Evolutionary conservation across 352 stramenopile species (phyloP), one percentile per base, ranked within the genome.

Genomic region (Lagenidium sp.): DNA sequence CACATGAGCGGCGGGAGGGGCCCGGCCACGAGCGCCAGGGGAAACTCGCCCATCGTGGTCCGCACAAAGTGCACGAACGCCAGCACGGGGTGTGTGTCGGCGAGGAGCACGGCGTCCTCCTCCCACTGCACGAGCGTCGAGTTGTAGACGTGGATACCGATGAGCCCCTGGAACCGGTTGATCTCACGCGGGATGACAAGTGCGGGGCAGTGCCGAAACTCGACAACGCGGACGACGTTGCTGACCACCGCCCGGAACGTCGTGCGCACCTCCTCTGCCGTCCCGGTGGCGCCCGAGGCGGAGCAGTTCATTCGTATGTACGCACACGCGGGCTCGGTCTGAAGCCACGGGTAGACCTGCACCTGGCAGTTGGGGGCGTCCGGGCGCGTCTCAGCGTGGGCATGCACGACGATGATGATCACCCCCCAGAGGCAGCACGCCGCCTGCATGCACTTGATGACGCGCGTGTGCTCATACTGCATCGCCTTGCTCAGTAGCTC

Each of bases 121-220:
- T 47, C 34, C 65, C 63, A 80, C 13, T 46, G 21, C 2, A 18
- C 21, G 20, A 82, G 44, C 1, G 44, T 62, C 1, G 61, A 69
- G 19, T 76, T 66, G 47, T 73, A 73, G 0, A 82, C 35, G 19
- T 66, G 53, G 4, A 84, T 38, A 3, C 31, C 32, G 19, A 36
- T 45, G n/a, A 81, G 47, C 6, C 68, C 50, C 8, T 36, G 20
- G 13, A 81, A 62, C 0, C n/a, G n/a, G n/a, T n/a, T n/a, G n/a
- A 32, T 8, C 28, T 32, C 28, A 32, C 8, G 28, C 8, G 28
- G 28, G 8, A 32, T 32, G 8, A 15, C 15, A 15, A 32, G 28
- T 13, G 8, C 8, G 8, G 28, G 15, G 28, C 28, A 32, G 28
- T 32, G 28, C 28, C 28, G 28, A 32, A 32, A 13, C 28, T 13